These are phyloP conservation scores for Camelina hispida DNA, from an alignment of 345 rosid genomes.

Conservation along the genomic window DNA sequence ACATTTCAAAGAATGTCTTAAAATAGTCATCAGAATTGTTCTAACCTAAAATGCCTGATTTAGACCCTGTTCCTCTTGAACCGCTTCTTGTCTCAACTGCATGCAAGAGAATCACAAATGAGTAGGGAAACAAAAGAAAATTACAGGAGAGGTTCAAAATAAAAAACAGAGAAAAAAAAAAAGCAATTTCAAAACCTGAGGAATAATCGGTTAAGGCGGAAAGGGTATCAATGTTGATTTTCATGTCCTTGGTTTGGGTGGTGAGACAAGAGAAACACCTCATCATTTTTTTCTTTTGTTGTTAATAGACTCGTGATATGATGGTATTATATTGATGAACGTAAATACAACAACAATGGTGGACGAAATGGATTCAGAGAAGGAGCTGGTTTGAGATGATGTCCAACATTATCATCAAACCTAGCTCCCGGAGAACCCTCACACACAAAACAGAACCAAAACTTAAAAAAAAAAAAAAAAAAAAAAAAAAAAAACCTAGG, in stretches of 20 bases:
- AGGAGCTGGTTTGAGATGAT: conserved; percentile 41
- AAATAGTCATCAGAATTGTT: background rate
- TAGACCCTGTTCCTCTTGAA: conserved; percentile 34
- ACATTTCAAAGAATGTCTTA: background rate
- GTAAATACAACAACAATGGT: conserved; percentile 13
- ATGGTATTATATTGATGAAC: background rate
- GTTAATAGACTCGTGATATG: background rate
- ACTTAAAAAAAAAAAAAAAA: background rate
- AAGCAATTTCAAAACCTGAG: conserved; percentile 50
- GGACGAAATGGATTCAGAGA: conserved; percentile 28
- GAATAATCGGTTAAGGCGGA: conserved; percentile 46
- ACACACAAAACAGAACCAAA: background rate
- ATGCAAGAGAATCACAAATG: conserved; percentile 4
- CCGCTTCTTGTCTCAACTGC: conserved; percentile 40
- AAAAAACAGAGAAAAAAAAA: background rate
- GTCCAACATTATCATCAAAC: conserved; percentile 37
- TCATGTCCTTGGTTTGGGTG: conserved; percentile 52
- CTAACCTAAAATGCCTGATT: conserved; percentile 44
- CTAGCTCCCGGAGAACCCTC: conserved; percentile 27
- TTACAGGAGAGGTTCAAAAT: too few relatives aligned
- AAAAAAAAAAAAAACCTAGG: background rate
- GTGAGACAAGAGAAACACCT: conserved; percentile 80
- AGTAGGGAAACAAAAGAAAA: background rate
- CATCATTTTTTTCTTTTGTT: conserved; percentile 42
- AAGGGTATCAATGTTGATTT: conserved; percentile 65